Conservation (phyloP, 78 protist species). For the Dictyostelium intermedium region DNA sequence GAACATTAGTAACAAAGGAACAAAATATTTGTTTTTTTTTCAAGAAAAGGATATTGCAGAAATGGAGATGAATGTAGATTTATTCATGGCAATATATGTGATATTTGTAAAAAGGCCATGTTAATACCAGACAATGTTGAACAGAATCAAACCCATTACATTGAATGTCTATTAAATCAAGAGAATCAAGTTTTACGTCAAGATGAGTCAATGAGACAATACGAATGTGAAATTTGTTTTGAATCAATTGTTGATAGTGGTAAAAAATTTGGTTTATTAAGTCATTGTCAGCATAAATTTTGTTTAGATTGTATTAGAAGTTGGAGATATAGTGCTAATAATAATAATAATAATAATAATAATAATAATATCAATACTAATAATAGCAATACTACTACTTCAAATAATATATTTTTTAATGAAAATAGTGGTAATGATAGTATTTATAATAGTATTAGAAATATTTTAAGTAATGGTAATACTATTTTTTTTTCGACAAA, state of each 20-base stretch:
- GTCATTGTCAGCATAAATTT: constrained; percentile 53
- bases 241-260: constrained; percentile 27
- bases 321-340: constrained; percentile 10
- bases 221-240: constrained; percentile 57
- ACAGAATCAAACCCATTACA: constrained; percentile 16
- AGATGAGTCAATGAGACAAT: background rate
- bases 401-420: no score
- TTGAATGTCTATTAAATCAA: background rate
- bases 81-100: constrained; percentile 34
- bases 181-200: background rate
- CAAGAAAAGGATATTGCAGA: constrained; percentile 33
- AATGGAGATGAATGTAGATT: constrained; percentile 44
- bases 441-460: background rate
- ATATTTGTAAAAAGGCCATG: constrained; percentile 25
- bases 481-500: background rate
- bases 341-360: no score
- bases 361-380: no score
- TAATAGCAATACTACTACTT: no score
- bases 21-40: constrained; percentile 27
- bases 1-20: background rate
- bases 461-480: background rate
- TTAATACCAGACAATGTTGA: background rate
- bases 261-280: constrained; percentile 33
- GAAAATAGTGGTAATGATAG: no score
- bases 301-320: constrained; percentile 63